phyloP scores from a whole-genome alignment of 2,329 filamentous ascomycete species.

The Onygenales sp. region DNA sequence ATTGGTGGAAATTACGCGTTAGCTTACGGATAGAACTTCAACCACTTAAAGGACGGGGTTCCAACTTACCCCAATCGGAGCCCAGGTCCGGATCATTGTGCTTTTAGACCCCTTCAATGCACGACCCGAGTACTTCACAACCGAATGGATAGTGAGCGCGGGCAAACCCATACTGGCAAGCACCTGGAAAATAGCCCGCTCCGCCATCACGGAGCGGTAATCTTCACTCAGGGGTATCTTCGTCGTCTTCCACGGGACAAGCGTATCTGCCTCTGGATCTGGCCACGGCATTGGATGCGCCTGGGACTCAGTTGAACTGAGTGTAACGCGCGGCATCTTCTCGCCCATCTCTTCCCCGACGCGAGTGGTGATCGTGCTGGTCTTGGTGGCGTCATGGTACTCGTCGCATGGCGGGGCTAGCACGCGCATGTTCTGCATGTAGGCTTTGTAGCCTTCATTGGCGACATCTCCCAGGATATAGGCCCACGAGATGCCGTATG shows the following conservation, averaged over 20 bases:
- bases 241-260: constrained; percentile 32
- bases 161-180: constrained; percentile 89
- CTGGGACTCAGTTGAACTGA: constrained; percentile 3
- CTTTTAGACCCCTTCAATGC: constrained; percentile 81
- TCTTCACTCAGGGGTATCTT: constrained; percentile 70
- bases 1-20: constrained; percentile 11
- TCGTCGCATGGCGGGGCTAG: constrained; percentile 56
- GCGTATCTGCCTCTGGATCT: constrained; percentile 18
- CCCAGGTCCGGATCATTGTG: constrained; percentile 67
- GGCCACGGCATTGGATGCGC: constrained; percentile 19
- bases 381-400: constrained; percentile 24
- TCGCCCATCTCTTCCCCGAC: constrained; percentile 5
- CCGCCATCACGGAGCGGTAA: constrained; percentile 80
- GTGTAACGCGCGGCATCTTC: neutral
- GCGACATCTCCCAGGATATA: constrained; percentile 86
- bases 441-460: constrained; percentile 93
- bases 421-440: constrained; percentile 70
- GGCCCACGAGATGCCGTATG: constrained; percentile 86
- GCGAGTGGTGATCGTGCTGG: constrained; percentile 1
- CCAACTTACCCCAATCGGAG: constrained; percentile 74
- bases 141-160: constrained; percentile 85
- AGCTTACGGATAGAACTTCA: neutral
- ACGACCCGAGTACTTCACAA: constrained; percentile 78
- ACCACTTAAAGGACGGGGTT: neutral
- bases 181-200: constrained; percentile 82